These are phyloP conservation scores for Penstemon barbatus DNA, from an alignment of 257 asterid genomes.

Conservation along the genomic window DNA sequence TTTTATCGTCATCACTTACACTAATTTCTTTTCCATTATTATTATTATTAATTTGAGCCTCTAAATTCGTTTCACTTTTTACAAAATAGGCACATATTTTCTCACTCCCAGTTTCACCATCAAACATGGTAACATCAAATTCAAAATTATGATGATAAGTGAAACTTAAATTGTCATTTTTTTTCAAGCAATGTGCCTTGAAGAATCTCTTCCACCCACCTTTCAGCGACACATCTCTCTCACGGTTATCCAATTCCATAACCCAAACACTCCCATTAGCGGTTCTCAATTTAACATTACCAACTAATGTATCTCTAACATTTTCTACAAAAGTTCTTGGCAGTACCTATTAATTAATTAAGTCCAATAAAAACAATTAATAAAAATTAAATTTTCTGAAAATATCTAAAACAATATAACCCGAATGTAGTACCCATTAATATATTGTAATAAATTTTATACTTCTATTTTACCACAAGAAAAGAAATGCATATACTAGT, in stretches of 20 bases:
- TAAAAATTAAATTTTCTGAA: no score
- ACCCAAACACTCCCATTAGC: neutral
- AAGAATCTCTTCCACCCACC: neutral
- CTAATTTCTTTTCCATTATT: no score
- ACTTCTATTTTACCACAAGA: no score
- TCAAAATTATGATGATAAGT: neutral
- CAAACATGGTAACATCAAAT: neutral
- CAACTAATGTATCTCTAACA: neutral
- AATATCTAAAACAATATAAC: no score
- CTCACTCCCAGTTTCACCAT: neutral
- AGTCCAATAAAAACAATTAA: neutral
- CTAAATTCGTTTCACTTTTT: no score
- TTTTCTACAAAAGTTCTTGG: neutral
- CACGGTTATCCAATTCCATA: neutral
- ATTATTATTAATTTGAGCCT: no score
- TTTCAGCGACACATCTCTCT: neutral
- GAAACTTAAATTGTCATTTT: neutral
- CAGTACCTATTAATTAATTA: neutral
- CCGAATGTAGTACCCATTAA: no score
- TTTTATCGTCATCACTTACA: no score
- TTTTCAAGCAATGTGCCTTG: neutral
- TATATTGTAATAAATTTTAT: no score
- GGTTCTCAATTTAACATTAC: neutral
- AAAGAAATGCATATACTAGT: no score
- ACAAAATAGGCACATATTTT: no score